A percentile compares a stretch with the other conserved stretches of the same genome.
These are phyloP conservation scores for Phialophora tarda DNA, from an alignment of 2,329 filamentous ascomycete species.

Conservation along the genomic window DNA sequence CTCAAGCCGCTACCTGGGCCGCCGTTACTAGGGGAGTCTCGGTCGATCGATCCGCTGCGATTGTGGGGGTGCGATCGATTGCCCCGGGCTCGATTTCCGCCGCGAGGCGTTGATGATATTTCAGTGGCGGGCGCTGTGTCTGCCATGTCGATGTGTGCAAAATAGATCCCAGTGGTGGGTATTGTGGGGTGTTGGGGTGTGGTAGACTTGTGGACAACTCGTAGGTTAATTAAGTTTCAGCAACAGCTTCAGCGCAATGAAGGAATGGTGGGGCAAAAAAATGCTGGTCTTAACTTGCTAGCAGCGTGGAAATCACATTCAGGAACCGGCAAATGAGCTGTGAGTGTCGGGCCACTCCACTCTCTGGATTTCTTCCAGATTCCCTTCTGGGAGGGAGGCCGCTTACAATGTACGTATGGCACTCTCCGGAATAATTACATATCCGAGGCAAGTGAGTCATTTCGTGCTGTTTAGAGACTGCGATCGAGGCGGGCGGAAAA, in stretches of 20 bases:
- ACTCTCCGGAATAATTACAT: background rate
- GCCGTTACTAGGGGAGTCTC: conserved; percentile 18
- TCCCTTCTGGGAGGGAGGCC: background rate
- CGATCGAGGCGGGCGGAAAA: background rate
- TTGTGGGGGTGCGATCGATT: conserved; percentile 19
- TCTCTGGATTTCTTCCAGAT: conserved; percentile 7
- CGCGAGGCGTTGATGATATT: conserved; percentile 10
- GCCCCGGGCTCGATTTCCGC: conserved; percentile 18
- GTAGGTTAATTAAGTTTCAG: background rate
- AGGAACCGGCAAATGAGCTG: conserved; percentile 8
- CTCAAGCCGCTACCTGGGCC: conserved; percentile 19
- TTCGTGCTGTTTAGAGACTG: background rate
- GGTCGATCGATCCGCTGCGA: conserved; percentile 18
- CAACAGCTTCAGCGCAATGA: conserved; percentile 9
- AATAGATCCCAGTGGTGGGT: background rate
- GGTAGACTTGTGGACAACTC: conserved; percentile 7
- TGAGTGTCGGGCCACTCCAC: background rate
- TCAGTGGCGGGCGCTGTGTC: conserved; percentile 7
- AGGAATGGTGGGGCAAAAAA: conserved; percentile 6
- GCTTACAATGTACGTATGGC: background rate
- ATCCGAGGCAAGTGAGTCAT: conserved; percentile 1
- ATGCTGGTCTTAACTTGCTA: background rate
- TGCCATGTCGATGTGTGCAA: conserved; percentile 21
- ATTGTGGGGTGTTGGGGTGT: background rate
- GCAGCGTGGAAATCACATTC: conserved; percentile 1